Percentiles rank a stretch among this genome's conserved stretches.
Conservation (phyloP, 1,139 yeast genomes). For the Taphrina betulina region DNA sequence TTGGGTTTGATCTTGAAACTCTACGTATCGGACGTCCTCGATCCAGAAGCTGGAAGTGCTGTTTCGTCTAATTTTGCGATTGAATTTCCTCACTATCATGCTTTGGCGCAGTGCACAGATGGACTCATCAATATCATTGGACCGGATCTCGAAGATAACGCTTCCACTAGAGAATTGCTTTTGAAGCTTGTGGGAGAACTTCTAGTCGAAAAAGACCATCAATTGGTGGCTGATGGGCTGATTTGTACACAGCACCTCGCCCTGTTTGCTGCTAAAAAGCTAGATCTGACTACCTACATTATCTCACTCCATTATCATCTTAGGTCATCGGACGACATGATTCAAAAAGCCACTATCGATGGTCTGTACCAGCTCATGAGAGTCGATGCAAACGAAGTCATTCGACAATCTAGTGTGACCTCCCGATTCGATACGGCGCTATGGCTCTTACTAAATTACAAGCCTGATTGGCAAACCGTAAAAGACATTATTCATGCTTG, state of each 20-base stretch:
- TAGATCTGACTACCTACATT: slow-evolving; percentile 41
- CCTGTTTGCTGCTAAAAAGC: slow-evolving; percentile 42
- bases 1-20: slow-evolving; percentile 52
- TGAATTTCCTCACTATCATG: slow-evolving; percentile 47
- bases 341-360: slow-evolving; percentile 45
- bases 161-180: slow-evolving; percentile 42
- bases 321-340: slow-evolving; percentile 42
- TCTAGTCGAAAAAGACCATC: slow-evolving; percentile 40
- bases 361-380: slow-evolving; percentile 46
- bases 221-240: slow-evolving; percentile 44
- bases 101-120: slow-evolving; percentile 49
- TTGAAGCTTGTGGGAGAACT: slow-evolving; percentile 39
- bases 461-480: slow-evolving; percentile 39
- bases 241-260: slow-evolving; percentile 42
- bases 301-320: slow-evolving; percentile 41
- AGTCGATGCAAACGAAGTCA: slow-evolving; percentile 42
- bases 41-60: slow-evolving; percentile 50
- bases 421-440: slow-evolving; percentile 42
- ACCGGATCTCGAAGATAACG: slow-evolving; percentile 49
- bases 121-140: slow-evolving; percentile 53
- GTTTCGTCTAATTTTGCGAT: slow-evolving; percentile 53
- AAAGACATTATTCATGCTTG: slow-evolving; percentile 31
- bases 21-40: slow-evolving; percentile 57
- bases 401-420: slow-evolving; percentile 27
- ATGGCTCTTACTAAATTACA: slow-evolving; percentile 46